Base-by-base conservation (phyloP, 345 rosid species). In the Bruguiera parviflora region DNA sequence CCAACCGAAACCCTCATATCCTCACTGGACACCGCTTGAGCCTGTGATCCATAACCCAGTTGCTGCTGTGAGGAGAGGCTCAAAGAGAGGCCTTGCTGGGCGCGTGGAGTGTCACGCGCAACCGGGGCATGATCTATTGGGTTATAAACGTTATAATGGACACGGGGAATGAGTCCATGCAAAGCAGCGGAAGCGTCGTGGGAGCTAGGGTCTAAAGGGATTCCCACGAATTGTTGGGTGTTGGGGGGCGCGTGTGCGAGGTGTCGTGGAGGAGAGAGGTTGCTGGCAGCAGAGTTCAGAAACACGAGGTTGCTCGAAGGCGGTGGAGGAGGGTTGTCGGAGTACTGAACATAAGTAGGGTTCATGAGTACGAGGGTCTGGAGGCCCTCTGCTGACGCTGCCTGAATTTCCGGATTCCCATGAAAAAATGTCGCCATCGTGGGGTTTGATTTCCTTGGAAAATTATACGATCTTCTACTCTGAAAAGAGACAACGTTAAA, bases 291-390 rank as follows among this genome's bases (percentile, higher is more conserved):
- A 20, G 90, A 78, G 82, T 89, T 89, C 68, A 85, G 82, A 75
- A 84, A 80, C 53, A 86, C 47, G 32, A 84, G 76, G 80, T 83
- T 85, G 82, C 53, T 69, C 3, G 79, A 52, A 8, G 73, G 69
- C 4, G 66, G 77, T 21, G 83, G 83, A 11, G 85, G 82, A n/a
- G 86, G 81, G 63, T 78, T 69, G 73, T 83, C 89, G 49, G 96
- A 78, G 82, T 88, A 90, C 63, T 88, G 97, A 71, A 89, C 96
- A 74, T 95, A 95, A 37, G 87, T 77, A 62, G 98, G 98, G 83
- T 94, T 94, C 98, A 91, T 94, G 67, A 94, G 92, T n/a, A 91
- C 80, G 35, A 94, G 95, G 67, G 97, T 95, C 65, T 95, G 99
- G 4, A 95, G 76, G 6, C 98, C 97, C 53, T 89, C 93, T 33